Evolutionary conservation across 345 rosid species (phyloP).

Genomic region (Aurinia saxatilis): DNA sequence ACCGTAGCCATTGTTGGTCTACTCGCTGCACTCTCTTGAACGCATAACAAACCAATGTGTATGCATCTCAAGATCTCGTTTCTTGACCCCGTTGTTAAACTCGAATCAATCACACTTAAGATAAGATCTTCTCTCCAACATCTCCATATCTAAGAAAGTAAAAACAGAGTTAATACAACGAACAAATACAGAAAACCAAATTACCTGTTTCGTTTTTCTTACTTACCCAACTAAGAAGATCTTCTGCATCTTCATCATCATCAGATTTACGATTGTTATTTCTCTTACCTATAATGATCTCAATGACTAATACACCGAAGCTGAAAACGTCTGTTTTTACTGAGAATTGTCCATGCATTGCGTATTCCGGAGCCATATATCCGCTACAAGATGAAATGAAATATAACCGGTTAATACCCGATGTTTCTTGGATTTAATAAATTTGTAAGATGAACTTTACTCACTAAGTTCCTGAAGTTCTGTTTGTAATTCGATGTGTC

Average conservation of each 20-base stretch:
- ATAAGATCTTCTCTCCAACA: too few species aligned
- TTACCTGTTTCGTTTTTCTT: not conserved
- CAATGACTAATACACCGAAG: conserved; percentile 26
- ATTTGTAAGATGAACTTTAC: not conserved
- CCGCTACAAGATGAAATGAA: too few species aligned
- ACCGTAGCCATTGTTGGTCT: conserved; percentile 44
- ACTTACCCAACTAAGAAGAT: too few species aligned
- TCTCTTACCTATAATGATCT: conserved; percentile 22
- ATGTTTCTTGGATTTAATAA: not conserved
- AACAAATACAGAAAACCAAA: not conserved
- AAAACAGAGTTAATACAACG: not conserved
- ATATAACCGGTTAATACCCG: not conserved
- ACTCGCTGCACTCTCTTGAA: too few species aligned
- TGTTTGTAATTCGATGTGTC: too few species aligned
- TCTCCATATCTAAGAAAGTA: conserved; percentile 40
- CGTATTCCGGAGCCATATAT: too few species aligned
- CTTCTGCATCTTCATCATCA: too few species aligned
- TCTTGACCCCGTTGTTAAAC: too few species aligned
- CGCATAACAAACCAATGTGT: too few species aligned
- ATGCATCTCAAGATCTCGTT: too few species aligned
- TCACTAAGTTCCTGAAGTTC: conserved; percentile 48
- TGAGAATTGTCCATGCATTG: too few species aligned
- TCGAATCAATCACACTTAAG: conserved; percentile 31
- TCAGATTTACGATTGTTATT: conserved; percentile 12
- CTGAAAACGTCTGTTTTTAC: too few species aligned